These are phyloP conservation scores for Carpinus viminea DNA, from an alignment of 306 rosid genomes.

Conservation along the genomic window DNA sequence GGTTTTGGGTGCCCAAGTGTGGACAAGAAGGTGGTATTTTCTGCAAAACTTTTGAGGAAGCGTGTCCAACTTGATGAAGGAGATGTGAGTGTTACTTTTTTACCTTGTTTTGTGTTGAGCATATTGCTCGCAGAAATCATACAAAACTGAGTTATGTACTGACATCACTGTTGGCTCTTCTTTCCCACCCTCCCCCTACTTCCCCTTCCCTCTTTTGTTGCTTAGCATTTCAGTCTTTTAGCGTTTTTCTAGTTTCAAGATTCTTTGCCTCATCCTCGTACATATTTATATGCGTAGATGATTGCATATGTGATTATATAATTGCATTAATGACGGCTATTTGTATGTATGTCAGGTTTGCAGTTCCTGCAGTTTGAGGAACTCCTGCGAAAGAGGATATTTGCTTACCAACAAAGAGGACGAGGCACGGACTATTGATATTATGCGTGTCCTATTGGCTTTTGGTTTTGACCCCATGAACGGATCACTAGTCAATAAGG, in stretches of 20 bases:
- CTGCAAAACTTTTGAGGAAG: constrained; percentile 84
- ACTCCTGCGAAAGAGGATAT: constrained; percentile 80
- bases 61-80: constrained; percentile 91
- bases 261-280: constrained; percentile 8
- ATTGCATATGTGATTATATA: not conserved
- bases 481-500: constrained; percentile 55
- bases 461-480: constrained; percentile 80
- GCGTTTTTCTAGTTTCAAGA: not conserved
- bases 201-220: not conserved
- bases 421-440: constrained; percentile 81
- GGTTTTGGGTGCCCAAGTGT: constrained; percentile 92
- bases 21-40: constrained; percentile 89
- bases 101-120: constrained; percentile 5
- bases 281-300: constrained; percentile 3
- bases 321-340: constrained; percentile 28
- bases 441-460: constrained; percentile 77
- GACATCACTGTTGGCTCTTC: not conserved
- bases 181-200: not conserved
- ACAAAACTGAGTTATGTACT: not conserved
- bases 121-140: constrained; percentile 1
- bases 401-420: constrained; percentile 87
- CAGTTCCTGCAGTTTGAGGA: constrained; percentile 98
- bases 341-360: constrained; percentile 75
- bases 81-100: constrained; percentile 62
- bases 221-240: not conserved